Evolutionary conservation across 2,329 filamentous ascomycete species (phyloP).

Genomic region (Cercospora nicotianae): DNA sequence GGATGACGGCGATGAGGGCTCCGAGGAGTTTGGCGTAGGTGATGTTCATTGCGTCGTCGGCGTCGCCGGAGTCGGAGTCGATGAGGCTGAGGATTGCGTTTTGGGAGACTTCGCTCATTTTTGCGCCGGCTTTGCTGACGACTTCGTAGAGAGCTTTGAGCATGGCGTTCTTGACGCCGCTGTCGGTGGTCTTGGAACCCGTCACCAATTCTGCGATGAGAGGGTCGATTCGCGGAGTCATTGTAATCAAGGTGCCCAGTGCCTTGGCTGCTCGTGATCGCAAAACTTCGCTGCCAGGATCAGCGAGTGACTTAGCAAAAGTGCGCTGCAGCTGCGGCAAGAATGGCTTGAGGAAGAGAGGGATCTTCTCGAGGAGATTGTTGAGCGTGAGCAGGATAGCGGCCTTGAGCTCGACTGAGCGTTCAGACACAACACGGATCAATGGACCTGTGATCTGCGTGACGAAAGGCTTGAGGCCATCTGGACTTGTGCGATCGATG

Average conservation of each 20-base stretch:
- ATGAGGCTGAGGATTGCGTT: slow-evolving; percentile 84
- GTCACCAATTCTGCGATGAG: slow-evolving; percentile 89
- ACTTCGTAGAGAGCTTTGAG: slow-evolving; percentile 95
- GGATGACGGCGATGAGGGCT: slow-evolving; percentile 83
- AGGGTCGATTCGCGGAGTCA: slow-evolving; percentile 92
- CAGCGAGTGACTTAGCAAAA: slow-evolving; percentile 92
- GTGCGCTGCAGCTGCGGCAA: slow-evolving; percentile 93
- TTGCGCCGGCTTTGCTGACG: slow-evolving; percentile 87
- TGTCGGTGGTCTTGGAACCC: slow-evolving; percentile 86
- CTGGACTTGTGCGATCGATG: slow-evolving; percentile 84
- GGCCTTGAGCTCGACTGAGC: slow-evolving; percentile 92
- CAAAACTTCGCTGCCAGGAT: slow-evolving; percentile 85
- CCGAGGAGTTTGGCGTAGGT: slow-evolving; percentile 89
- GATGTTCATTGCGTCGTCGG: slow-evolving; percentile 72
- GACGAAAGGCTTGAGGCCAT: slow-evolving; percentile 88
- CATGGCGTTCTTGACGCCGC: slow-evolving; percentile 92
- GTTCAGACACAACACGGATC: slow-evolving; percentile 95
- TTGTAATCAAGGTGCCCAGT: slow-evolving; percentile 88
- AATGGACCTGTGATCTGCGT: slow-evolving; percentile 96
- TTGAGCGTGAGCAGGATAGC: slow-evolving; percentile 93
- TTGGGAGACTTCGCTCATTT: slow-evolving; percentile 90
- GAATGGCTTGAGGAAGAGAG: slow-evolving; percentile 92
- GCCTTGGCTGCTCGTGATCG: slow-evolving; percentile 89
- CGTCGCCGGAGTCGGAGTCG: slow-evolving; percentile 76
- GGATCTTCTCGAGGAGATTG: slow-evolving; percentile 95